Evolutionary conservation across 495 filamentous ascomycete species (phyloP).

Genomic region (Delitschia confertaspora): DNA sequence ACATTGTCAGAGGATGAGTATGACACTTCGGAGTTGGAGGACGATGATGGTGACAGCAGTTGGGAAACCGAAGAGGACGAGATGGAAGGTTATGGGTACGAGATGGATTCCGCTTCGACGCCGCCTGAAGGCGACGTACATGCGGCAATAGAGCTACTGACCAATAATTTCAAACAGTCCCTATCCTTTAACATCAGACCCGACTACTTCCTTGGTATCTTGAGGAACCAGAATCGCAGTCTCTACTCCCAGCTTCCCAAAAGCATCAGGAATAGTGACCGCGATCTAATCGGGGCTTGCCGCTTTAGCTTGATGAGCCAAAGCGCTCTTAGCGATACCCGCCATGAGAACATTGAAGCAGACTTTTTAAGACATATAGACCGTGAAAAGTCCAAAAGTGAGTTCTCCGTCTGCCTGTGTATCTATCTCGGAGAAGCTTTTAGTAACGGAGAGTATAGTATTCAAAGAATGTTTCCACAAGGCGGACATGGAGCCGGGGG

Average conservation of each 20-base stretch:
- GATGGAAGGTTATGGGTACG: no score
- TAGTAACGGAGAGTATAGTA: no score
- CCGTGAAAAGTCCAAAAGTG: constrained; percentile 33
- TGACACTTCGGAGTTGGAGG: constrained; percentile 6
- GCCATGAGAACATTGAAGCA: not conserved
- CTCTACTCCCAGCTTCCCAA: no score
- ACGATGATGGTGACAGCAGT: constrained; percentile 3
- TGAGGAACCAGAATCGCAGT: no score
- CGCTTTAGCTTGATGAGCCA: constrained; percentile 7
- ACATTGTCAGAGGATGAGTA: constrained; percentile 15
- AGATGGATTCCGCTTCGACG: no score
- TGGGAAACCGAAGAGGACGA: constrained; percentile 9
- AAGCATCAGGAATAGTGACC: not conserved
- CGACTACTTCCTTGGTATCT: no score
- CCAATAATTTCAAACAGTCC: no score
- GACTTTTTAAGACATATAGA: constrained; percentile 30
- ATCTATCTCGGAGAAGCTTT: not conserved
- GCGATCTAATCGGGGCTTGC: not conserved
- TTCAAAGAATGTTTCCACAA: constrained; percentile 40
- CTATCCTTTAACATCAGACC: no score
- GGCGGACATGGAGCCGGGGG: constrained; percentile 39
- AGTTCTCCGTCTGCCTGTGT: not conserved
- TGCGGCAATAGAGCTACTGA: no score
- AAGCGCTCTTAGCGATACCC: constrained; percentile 3
- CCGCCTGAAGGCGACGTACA: no score